These are phyloP conservation scores for Crithidia bombi DNA, from an alignment of 208 protist species.

Conservation along the genomic window DNA sequence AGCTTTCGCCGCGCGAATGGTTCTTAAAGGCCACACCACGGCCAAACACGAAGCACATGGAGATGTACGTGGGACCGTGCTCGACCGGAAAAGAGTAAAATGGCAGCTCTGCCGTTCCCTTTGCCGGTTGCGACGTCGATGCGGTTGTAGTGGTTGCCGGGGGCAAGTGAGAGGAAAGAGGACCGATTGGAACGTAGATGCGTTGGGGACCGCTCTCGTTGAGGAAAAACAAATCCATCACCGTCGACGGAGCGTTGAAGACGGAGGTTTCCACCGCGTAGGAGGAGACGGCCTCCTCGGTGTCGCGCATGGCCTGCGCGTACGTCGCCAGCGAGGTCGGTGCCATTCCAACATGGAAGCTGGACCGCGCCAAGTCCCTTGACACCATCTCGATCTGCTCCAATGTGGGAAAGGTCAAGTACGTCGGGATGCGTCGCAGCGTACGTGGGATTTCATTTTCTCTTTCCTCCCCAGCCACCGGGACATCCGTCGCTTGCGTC, in stretches of 20 bases:
- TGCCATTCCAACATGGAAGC: slow-evolving; percentile 31
- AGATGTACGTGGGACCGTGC: slow-evolving; percentile 77
- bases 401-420: slow-evolving; percentile 56
- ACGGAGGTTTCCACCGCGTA: slow-evolving; percentile 15
- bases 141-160: neutral
- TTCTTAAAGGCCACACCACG: slow-evolving; percentile 66
- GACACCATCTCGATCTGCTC: slow-evolving; percentile 58
- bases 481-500: neutral
- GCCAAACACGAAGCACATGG: slow-evolving; percentile 87
- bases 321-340: slow-evolving; percentile 23
- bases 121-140: neutral
- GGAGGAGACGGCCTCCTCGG: slow-evolving; percentile 8
- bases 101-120: slow-evolving; percentile 30
- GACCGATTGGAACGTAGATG: slow-evolving; percentile 53
- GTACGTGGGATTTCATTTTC: slow-evolving; percentile 19
- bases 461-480: neutral
- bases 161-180: neutral
- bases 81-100: slow-evolving; percentile 82
- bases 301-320: slow-evolving; percentile 1
- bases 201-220: slow-evolving; percentile 38
- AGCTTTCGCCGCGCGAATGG: slow-evolving; percentile 5
- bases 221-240: slow-evolving; percentile 54
- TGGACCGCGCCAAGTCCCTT: slow-evolving; percentile 36
- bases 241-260: slow-evolving; percentile 16
- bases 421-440: slow-evolving; percentile 61